Percentiles rank a stretch among this genome's conserved stretches.
Evolutionary conservation across 495 filamentous ascomycete species (phyloP).

Genomic region (Glonium stellatum): DNA sequence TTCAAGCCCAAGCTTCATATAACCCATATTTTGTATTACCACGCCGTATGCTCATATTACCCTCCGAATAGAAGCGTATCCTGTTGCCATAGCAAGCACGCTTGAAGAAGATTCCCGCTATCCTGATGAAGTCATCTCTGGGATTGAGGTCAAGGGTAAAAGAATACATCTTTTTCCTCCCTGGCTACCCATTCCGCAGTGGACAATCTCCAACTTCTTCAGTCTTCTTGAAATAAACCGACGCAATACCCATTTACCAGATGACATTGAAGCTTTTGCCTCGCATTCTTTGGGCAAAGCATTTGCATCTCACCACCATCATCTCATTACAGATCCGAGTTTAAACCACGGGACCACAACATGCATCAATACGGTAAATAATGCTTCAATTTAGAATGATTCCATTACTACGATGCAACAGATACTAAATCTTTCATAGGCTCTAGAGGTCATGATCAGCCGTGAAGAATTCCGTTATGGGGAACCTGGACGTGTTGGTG

Average conservation of each 20-base stretch:
- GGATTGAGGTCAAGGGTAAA: neutral
- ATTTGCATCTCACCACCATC: conserved; percentile 14
- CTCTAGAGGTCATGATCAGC: conserved; percentile 14
- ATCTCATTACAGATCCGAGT: conserved; percentile 4
- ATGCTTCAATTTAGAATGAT: too few species aligned
- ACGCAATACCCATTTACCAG: conserved; percentile 8
- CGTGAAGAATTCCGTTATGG: conserved; percentile 2
- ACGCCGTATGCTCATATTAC: neutral
- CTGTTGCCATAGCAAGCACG: neutral
- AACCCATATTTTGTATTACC: too few species aligned
- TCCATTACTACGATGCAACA: too few species aligned
- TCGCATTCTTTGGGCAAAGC: conserved; percentile 6
- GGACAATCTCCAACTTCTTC: neutral
- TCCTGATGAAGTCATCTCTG: neutral
- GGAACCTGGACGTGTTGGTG: conserved; percentile 8
- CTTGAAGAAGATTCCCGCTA: neutral
- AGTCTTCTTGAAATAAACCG: conserved; percentile 1
- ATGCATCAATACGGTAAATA: conserved; percentile 21
- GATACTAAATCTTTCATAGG: neutral
- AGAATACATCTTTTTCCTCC: conserved; percentile 1
- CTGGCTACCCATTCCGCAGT: conserved; percentile 11
- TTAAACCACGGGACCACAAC: conserved; percentile 9
- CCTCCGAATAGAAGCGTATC: neutral
- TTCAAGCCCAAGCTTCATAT: too few species aligned
- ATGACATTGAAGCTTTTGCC: conserved; percentile 10